Percentiles rank a stretch among this genome's conserved stretches.
Evolutionary conservation across 495 filamentous ascomycete genomes (phyloP).

Genomic region (Neurospora terricola): DNA sequence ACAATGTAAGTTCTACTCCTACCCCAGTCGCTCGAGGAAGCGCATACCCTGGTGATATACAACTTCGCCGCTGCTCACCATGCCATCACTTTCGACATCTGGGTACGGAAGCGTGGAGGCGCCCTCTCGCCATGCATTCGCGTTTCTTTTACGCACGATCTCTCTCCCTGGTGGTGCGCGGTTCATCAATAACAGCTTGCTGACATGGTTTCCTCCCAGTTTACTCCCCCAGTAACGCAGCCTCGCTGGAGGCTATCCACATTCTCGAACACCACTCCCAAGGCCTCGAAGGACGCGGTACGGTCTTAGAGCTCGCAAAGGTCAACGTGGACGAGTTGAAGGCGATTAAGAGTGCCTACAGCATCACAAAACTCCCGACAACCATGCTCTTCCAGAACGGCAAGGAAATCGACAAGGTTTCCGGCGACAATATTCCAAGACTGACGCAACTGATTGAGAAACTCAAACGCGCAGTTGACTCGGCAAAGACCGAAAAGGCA

Average conservation of each 20-base stretch:
- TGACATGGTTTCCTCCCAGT: conserved; percentile 42
- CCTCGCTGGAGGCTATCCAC: conserved; percentile 79
- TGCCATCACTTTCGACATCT: neutral
- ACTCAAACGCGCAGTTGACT: conserved; percentile 58
- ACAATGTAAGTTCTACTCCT: conserved; percentile 57
- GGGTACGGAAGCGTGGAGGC: neutral
- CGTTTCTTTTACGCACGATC: neutral
- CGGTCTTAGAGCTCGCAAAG: conserved; percentile 74
- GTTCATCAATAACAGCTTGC: neutral
- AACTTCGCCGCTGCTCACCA: neutral
- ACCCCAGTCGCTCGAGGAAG: neutral
- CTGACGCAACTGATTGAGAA: conserved; percentile 62
- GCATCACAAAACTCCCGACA: conserved; percentile 69
- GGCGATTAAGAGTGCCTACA: conserved; percentile 60
- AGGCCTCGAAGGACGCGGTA: conserved; percentile 55
- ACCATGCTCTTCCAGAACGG: conserved; percentile 84
- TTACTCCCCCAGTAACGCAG: conserved; percentile 78
- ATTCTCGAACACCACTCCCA: conserved; percentile 68
- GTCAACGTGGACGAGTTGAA: conserved; percentile 71
- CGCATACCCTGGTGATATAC: neutral
- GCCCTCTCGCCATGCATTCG: neutral
- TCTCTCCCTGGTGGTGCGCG: neutral
- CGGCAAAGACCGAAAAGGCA: conserved; percentile 32
- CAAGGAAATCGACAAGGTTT: conserved; percentile 51
- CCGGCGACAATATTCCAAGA: conserved; percentile 55